phyloP scores from a whole-genome alignment of 2,329 filamentous ascomycete genomes.

The Pseudogymnoascus sp. region DNA sequence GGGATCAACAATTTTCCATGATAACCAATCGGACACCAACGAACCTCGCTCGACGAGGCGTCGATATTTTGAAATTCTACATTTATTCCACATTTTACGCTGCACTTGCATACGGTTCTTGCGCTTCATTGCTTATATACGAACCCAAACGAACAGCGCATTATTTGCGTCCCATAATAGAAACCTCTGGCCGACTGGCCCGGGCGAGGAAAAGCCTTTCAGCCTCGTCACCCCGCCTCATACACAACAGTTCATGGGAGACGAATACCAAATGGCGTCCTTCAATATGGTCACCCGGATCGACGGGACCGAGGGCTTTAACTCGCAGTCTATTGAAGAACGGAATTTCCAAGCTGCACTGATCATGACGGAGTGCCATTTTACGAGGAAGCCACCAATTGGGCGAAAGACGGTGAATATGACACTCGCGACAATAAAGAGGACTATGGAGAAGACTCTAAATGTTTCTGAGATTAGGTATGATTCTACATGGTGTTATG shows the following conservation, averaged over 20 bases:
- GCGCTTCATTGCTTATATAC: neutral
- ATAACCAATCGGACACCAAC: slow-evolving; percentile 4
- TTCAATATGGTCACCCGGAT: slow-evolving; percentile 10
- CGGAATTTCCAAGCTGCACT: slow-evolving; percentile 52
- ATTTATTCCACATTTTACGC: neutral
- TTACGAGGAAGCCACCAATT: slow-evolving; percentile 47
- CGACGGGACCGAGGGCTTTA: slow-evolving; percentile 13
- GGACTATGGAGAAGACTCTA: slow-evolving; percentile 54
- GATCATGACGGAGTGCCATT: slow-evolving; percentile 54
- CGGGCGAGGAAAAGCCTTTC: neutral
- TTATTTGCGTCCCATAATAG: neutral
- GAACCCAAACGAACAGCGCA: neutral
- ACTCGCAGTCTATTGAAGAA: slow-evolving; percentile 50
- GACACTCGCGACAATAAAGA: slow-evolving; percentile 48
- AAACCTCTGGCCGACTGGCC: neutral
- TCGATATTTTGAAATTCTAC: slow-evolving; percentile 2
- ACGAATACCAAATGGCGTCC: slow-evolving; percentile 10
- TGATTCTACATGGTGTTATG: slow-evolving; percentile 15
- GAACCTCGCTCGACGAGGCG: neutral
- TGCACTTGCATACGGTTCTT: neutral
- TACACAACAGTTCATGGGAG: slow-evolving; percentile 1
- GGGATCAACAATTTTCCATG: slow-evolving; percentile 1
- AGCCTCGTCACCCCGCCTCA: neutral
- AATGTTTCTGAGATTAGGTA: slow-evolving; percentile 51
- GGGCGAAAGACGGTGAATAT: slow-evolving; percentile 46